A percentile compares a stretch with the other conserved stretches of the same genome.
Conservation (phyloP, 1,284 basidiomycete species). For the Taiwanofungus camphoratus region DNA sequence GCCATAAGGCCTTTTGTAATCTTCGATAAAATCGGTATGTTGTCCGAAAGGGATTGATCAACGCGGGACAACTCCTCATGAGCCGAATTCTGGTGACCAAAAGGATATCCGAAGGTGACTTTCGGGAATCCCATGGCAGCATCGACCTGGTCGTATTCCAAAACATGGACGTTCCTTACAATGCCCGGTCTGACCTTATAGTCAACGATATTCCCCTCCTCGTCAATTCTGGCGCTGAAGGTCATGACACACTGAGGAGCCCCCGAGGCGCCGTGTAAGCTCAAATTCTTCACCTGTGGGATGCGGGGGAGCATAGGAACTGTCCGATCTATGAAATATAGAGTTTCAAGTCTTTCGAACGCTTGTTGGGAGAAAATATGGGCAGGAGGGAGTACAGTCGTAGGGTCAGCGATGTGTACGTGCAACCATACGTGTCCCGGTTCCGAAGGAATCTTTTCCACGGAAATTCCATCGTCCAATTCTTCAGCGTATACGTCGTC, state of each 20-base stretch:
- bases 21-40: slow-evolving; percentile 7
- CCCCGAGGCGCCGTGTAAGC: slow-evolving; percentile 47
- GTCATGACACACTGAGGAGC: slow-evolving; percentile 61
- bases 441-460: slow-evolving; percentile 59
- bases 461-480: slow-evolving; percentile 90
- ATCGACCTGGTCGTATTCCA: slow-evolving; percentile 74
- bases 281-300: slow-evolving; percentile 45
- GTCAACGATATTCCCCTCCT: slow-evolving; percentile 64
- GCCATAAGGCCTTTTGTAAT: slow-evolving; percentile 9
- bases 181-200: slow-evolving; percentile 66
- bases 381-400: slow-evolving; percentile 67
- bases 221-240: slow-evolving; percentile 75
- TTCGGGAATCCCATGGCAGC: slow-evolving; percentile 36
- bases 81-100: too few relatives aligned
- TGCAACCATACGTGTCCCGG: slow-evolving; percentile 78
- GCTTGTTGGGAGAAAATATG: slow-evolving; percentile 60
- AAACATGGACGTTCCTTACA: slow-evolving; percentile 60
- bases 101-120: slow-evolving; percentile 35
- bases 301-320: slow-evolving; percentile 65
- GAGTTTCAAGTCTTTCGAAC: slow-evolving; percentile 40
- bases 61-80: slow-evolving; percentile 1
- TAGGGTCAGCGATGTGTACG: slow-evolving; percentile 92
- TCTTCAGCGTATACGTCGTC: slow-evolving; percentile 83
- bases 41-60: background rate
- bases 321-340: slow-evolving; percentile 64